A percentile compares a stretch with the other conserved stretches of the same genome.
These are phyloP conservation scores for Russula brevipes DNA, from an alignment of 768 basidiomycete genomes.

Conservation along the genomic window DNA sequence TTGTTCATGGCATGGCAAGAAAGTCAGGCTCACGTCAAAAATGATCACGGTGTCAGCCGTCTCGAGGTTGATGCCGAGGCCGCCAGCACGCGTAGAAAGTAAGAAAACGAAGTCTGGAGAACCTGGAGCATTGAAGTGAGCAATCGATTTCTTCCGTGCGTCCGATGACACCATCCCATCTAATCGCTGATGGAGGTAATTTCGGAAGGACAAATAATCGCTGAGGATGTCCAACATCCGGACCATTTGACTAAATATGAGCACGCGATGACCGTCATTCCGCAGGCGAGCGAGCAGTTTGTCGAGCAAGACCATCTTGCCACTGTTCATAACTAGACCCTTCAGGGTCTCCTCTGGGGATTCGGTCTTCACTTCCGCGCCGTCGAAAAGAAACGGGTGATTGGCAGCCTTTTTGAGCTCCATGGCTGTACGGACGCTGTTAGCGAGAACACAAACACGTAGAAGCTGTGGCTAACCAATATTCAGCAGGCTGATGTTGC, in stretches of 20 bases:
- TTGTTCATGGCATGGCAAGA: background rate
- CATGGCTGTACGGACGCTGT: conserved; percentile 59
- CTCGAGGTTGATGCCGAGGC: conserved; percentile 97
- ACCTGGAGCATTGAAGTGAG: conserved; percentile 91
- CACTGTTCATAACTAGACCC: conserved; percentile 97
- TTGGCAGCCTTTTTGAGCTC: conserved; percentile 98
- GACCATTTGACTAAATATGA: conserved; percentile 99
- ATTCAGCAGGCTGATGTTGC: conserved; percentile 92
- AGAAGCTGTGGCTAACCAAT: conserved; percentile 52
- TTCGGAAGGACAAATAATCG: conserved; percentile 89
- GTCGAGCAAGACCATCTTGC: conserved; percentile 97
- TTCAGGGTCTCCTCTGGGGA: conserved; percentile 80
- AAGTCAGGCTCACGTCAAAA: conserved; percentile 70
- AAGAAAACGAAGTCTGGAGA: conserved; percentile 97
- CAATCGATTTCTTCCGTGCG: conserved; percentile 88
- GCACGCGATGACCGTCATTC: conserved; percentile 89
- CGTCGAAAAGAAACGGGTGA: conserved; percentile 96
- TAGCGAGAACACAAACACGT: background rate
- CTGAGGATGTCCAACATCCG: conserved; percentile 97
- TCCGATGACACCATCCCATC: conserved; percentile 96
- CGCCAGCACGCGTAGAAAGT: conserved; percentile 93
- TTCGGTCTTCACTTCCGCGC: conserved; percentile 67
- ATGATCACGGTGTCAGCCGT: conserved; percentile 99
- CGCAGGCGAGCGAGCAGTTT: conserved; percentile 89
- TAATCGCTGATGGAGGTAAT: conserved; percentile 88